Conservation (phyloP, 2,329 filamentous ascomycete species). For the Aspergillus viridinutans region DNA sequence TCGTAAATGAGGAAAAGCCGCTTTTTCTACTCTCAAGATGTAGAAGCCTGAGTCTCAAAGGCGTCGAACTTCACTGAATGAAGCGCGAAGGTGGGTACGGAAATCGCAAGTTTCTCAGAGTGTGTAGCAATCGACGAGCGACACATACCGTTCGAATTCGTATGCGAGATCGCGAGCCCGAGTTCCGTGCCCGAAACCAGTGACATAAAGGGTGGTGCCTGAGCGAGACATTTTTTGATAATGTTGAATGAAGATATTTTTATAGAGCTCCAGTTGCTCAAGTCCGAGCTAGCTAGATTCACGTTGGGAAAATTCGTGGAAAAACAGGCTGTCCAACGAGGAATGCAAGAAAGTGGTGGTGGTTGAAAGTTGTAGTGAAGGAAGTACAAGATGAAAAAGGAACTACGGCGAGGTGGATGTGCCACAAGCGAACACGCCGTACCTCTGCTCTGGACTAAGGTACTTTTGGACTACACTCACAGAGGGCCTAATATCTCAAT, state of each 20-base stretch:
- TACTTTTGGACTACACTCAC: not conserved
- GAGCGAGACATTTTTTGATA: conserved; percentile 71
- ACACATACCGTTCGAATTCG: conserved; percentile 99
- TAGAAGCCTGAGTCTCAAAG: conserved; percentile 8
- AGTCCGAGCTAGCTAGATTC: not conserved
- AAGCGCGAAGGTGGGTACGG: conserved; percentile 29
- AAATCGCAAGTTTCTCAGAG: conserved; percentile 38
- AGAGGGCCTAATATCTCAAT: no score
- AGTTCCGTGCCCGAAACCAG: conserved; percentile 97
- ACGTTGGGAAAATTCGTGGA: not conserved
- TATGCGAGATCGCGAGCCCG: conserved; percentile 98
- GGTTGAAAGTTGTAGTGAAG: not conserved
- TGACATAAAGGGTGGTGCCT: conserved; percentile 94
- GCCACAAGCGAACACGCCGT: not conserved
- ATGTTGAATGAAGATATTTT: not conserved
- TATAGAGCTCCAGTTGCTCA: not conserved
- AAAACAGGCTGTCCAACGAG: not conserved
- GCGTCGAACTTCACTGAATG: conserved; percentile 30
- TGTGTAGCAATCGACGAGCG: conserved; percentile 43
- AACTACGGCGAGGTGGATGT: not conserved
- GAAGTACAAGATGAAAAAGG: not conserved
- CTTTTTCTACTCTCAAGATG: conserved; percentile 5
- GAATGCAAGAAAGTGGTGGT: not conserved
- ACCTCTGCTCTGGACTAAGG: not conserved
- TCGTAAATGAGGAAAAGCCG: conserved; percentile 6